Conservation (phyloP, 352 stramenopile genomes). For the Pythium monospermum region DNA sequence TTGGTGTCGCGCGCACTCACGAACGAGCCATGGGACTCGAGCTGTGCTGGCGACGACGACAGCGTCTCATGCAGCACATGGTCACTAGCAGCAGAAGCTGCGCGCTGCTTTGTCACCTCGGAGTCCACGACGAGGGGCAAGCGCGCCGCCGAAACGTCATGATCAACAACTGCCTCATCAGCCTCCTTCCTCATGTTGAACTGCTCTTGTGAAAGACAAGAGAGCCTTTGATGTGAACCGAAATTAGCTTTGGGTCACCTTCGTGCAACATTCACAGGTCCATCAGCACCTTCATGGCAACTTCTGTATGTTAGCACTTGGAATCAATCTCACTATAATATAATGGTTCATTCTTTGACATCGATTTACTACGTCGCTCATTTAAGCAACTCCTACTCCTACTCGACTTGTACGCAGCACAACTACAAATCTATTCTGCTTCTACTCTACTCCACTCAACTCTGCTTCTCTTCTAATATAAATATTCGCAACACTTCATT, state of each 20-base stretch:
- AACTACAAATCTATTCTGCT: too few relatives aligned
- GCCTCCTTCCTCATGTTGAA: background rate
- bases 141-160: background rate
- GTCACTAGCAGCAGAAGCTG: background rate
- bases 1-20: conserved; percentile 61
- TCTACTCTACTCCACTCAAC: too few relatives aligned
- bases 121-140: background rate
- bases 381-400: too few relatives aligned
- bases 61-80: background rate
- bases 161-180: background rate
- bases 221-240: background rate
- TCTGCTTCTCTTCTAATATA: too few relatives aligned
- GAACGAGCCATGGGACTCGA: conserved; percentile 26
- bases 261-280: conserved; percentile 1
- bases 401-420: too few relatives aligned
- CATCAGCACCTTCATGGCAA: too few relatives aligned
- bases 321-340: too few relatives aligned
- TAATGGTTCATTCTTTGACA: too few relatives aligned
- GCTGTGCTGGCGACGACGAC: conserved; percentile 1
- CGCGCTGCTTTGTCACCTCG: too few relatives aligned
- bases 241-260: background rate
- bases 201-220: background rate
- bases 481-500: too few relatives aligned
- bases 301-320: too few relatives aligned
- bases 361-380: too few relatives aligned